phyloP scores from a whole-genome alignment of 169 alveolate species.

The Plasmodium knowlesi region DNA sequence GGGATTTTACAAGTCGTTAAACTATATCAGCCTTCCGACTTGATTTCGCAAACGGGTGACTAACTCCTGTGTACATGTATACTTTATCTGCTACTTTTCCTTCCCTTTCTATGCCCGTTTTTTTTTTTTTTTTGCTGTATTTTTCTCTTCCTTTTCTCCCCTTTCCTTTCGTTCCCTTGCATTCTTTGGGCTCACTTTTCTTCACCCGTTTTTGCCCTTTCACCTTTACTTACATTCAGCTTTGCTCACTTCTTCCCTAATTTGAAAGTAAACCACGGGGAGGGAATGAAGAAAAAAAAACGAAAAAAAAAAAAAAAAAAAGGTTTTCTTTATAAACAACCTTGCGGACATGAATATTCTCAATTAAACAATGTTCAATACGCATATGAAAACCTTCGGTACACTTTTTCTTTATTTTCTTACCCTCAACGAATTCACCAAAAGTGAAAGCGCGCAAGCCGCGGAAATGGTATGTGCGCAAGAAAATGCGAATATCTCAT shows the following conservation, averaged over 20 bases:
- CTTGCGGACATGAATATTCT: slow-evolving; percentile 2
- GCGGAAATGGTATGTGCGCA: not conserved
- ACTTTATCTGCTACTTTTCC: not conserved
- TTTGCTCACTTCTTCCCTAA: not conserved
- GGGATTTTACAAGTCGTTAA: not conserved
- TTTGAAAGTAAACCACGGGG: not conserved
- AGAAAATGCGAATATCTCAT: not conserved
- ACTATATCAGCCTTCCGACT: not conserved
- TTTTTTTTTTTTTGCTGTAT: not conserved
- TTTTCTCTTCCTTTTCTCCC: not conserved
- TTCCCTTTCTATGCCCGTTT: not conserved
- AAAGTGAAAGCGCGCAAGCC: not conserved
- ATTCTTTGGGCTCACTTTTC: not conserved
- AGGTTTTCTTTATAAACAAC: not conserved
- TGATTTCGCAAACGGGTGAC: not conserved
- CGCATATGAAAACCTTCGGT: not conserved
- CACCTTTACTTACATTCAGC: not conserved
- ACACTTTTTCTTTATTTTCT: not conserved
- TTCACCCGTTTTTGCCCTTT: not conserved
- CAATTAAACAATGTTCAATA: not conserved
- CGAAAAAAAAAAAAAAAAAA: slow-evolving; percentile 15
- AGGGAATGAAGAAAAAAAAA: not conserved
- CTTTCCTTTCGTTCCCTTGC: slow-evolving; percentile 1
- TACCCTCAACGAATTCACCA: not conserved
- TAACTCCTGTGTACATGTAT: not conserved